Evolutionary conservation across 2,329 filamentous ascomycete genomes (phyloP).

Genomic region (Hypoxylon sp.): DNA sequence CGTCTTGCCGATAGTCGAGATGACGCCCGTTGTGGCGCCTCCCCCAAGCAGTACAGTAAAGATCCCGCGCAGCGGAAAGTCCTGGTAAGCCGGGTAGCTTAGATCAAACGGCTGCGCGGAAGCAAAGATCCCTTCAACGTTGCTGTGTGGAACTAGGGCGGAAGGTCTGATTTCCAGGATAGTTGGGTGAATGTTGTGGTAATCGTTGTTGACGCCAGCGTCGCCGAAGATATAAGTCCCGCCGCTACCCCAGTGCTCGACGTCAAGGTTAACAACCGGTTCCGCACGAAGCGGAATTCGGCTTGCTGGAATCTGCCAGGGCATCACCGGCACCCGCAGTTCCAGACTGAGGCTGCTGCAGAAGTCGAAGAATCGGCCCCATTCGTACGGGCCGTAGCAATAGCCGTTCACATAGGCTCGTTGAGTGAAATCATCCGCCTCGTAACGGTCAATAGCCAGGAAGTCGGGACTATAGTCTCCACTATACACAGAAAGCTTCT

Average conservation of each 20-base stretch:
- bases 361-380: slow-evolving; percentile 25
- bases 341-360: slow-evolving; percentile 8
- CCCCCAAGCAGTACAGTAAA: slow-evolving; percentile 22
- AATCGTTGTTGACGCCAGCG: background rate
- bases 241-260: slow-evolving; percentile 18
- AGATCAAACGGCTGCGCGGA: slow-evolving; percentile 16
- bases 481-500: slow-evolving; percentile 15
- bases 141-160: background rate
- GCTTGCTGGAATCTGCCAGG: slow-evolving; percentile 29
- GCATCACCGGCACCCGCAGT: slow-evolving; percentile 18
- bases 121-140: slow-evolving; percentile 10
- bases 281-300: slow-evolving; percentile 20
- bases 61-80: slow-evolving; percentile 23
- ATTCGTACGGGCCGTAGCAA: slow-evolving; percentile 24
- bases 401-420: slow-evolving; percentile 20
- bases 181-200: slow-evolving; percentile 16
- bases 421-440: slow-evolving; percentile 22
- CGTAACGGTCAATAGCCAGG: slow-evolving; percentile 27
- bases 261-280: slow-evolving; percentile 1
- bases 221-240: slow-evolving; percentile 29
- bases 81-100: slow-evolving; percentile 5
- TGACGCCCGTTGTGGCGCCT: slow-evolving; percentile 19
- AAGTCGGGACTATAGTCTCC: slow-evolving; percentile 11
- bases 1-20: slow-evolving; percentile 10
- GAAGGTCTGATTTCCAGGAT: slow-evolving; percentile 18